Evolutionary conservation across 108 stramenopile genomes (phyloP).

Genomic region (Cyclotella choctawhatcheeana): DNA sequence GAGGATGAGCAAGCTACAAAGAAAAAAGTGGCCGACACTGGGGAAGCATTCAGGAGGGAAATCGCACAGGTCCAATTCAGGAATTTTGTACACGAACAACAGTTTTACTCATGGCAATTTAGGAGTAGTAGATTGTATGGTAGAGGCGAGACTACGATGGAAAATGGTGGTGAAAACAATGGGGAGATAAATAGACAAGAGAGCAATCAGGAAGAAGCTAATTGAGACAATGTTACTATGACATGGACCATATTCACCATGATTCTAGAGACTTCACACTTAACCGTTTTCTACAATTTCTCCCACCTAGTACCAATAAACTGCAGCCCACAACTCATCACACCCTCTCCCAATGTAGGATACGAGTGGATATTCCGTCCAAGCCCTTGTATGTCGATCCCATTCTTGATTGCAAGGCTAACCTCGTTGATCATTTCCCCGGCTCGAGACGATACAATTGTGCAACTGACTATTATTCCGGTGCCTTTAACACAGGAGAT

Average conservation of each 20-base stretch:
- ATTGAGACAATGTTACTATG: not conserved
- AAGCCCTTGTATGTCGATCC: slow-evolving; percentile 76
- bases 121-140: slow-evolving; percentile 75
- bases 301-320: slow-evolving; percentile 78
- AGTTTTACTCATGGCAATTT: slow-evolving; percentile 87
- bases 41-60: slow-evolving; percentile 75
- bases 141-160: slow-evolving; percentile 1
- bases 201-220: not conserved
- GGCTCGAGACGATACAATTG: slow-evolving; percentile 91
- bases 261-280: too few species aligned
- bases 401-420: slow-evolving; percentile 92
- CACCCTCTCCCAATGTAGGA: slow-evolving; percentile 90
- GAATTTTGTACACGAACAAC: slow-evolving; percentile 88
- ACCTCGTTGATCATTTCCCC: slow-evolving; percentile 97
- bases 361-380: slow-evolving; percentile 95
- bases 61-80: slow-evolving; percentile 79
- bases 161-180: too few species aligned
- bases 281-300: slow-evolving; percentile 9
- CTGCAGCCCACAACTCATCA: slow-evolving; percentile 84
- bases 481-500: slow-evolving; percentile 83
- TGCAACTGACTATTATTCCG: slow-evolving; percentile 91
- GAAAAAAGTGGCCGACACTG: slow-evolving; percentile 31
- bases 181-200: too few species aligned
- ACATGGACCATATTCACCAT: not conserved
- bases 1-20: slow-evolving; percentile 5